Base-by-base conservation (phyloP, 129 eudicot genomes). In the Rutidosis leptorrhynchoides region DNA sequence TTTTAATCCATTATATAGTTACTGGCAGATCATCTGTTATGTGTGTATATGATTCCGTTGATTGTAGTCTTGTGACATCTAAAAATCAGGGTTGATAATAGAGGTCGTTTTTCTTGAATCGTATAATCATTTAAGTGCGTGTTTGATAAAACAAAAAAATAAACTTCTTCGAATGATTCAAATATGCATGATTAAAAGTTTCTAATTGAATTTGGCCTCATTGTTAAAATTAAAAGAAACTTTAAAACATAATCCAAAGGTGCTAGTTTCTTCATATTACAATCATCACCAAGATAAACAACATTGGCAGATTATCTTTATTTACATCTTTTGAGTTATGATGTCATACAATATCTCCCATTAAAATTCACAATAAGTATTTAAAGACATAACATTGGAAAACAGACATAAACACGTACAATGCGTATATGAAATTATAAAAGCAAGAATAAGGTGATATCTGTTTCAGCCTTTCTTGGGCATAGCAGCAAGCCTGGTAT, bases 401-500 rank as follows among this genome's bases (percentile, higher is more conserved):
- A 12, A 58, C 20, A 22, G 9, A 17, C 7, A 26, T 8, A 2
- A 14, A 57, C 32, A 59, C 42, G 3, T 59, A 59, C 65, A 59
- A n/a, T 30, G 19, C 14, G 2, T 11, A 58, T 58, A 58, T 25
- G 42, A 16, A 29, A n/a, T n/a, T 1, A 14, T 58, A 17, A 5
- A 58, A 15, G 20, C 23, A 6, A 58, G 21, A 33, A 35, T 28
- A 45, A 45, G 37, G 15, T 8, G 26, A 71, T 10, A 54, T 3
- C 37, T 29, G 35, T 35, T 45, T 90, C 81, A 87, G 42, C 98
- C 95, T 83, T 91, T 91, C 89, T 91, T 91, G 37, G 98, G 90
- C 96, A 83, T 91, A 67, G 98, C 98, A 59, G 98, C 98, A 55
- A 91, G 96, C 75, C 82, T 87, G 1, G 98, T 88, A 43, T 91